phyloP scores from a whole-genome alignment of 1,284 basidiomycete genomes.

The Cystobasidiaceae sp. region DNA sequence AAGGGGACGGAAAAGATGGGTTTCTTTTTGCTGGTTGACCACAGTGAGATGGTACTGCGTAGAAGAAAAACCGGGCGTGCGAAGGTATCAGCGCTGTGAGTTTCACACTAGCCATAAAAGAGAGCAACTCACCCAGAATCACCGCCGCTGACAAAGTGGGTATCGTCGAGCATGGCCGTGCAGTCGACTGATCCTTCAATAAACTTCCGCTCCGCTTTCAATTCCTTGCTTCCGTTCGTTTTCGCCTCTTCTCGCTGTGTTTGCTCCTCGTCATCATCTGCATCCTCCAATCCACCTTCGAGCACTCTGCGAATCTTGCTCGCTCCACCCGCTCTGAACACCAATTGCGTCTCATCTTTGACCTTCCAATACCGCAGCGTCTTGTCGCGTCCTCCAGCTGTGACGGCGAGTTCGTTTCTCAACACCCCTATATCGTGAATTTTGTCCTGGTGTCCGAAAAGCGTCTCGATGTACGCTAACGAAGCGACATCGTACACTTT shows the following conservation, averaged over 20 bases:
- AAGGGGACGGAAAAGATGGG: constrained; percentile 77
- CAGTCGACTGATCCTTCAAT: constrained; percentile 88
- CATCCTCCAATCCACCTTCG: constrained; percentile 66
- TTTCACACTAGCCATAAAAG: neutral
- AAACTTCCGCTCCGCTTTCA: constrained; percentile 52
- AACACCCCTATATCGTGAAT: constrained; percentile 73
- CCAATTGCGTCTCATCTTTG: constrained; percentile 88
- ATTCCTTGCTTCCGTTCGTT: constrained; percentile 37
- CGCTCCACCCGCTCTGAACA: constrained; percentile 85
- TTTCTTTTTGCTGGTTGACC: constrained; percentile 94
- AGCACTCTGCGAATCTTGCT: constrained; percentile 71
- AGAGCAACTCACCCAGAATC: constrained; percentile 72
- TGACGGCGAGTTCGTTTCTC: constrained; percentile 76
- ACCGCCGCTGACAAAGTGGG: constrained; percentile 85
- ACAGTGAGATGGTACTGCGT: constrained; percentile 76
- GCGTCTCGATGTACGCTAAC: constrained; percentile 88
- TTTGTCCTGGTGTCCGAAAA: constrained; percentile 95
- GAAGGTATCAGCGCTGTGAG: constrained; percentile 7
- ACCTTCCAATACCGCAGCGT: constrained; percentile 96
- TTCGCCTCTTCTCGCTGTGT: neutral
- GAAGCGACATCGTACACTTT: constrained; percentile 83
- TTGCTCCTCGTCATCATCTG: constrained; percentile 52
- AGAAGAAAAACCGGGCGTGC: too few species aligned
- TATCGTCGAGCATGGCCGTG: constrained; percentile 90
- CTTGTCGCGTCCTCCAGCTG: constrained; percentile 82